Base-by-base conservation (phyloP, 2,329 filamentous ascomycete species). In the Stromatinia cepivora region DNA sequence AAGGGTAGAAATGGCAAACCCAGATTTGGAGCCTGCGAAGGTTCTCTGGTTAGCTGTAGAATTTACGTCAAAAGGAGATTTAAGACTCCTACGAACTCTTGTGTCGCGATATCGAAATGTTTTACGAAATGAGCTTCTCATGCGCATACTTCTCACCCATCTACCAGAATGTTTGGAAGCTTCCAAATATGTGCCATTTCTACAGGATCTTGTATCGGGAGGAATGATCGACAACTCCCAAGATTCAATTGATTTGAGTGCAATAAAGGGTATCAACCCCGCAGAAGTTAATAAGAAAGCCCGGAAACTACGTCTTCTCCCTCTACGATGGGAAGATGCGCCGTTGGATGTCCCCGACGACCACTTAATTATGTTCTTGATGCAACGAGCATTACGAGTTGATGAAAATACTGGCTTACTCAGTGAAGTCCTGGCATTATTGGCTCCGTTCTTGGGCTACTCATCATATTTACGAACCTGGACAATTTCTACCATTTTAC, bases 131-230 rank as follows among this genome's bases (percentile, higher is more conserved):
- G 87, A 91, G 69, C 81, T 93, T 20, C 78, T 92, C 34, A 83
- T 95, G 70, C 88, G 90, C 57, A 88, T 95, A 66, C 81, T 96
- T 31, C 84, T 96, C 58, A 92, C 90, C 28, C 92, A 90, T 77
- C 84, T 96, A 0, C 92, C 93, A 36, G 92, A 94, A 79, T 89
- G 86, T 56, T 77, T 88, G 7, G 85, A 86, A 7, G 88, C 92
- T 7, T 80, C 80, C n/a, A 78, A 82, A 58, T 94, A 94, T 77
- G 81, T 87, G 25, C 81, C 81, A 20, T 85, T 92, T 65, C 76
- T 93, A 25, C 79, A 85, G 74, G 84, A 87, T 66, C 80, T 93
- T 71, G 58, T 71, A 66, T 71, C 70, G 34, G 75, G 72, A 25
- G 66, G 67, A 46, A 45, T 75, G 39, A 42, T 39, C 13, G 72